Conservation (phyloP, 2,329 filamentous ascomycete genomes). For the Curvularia sp. region DNA sequence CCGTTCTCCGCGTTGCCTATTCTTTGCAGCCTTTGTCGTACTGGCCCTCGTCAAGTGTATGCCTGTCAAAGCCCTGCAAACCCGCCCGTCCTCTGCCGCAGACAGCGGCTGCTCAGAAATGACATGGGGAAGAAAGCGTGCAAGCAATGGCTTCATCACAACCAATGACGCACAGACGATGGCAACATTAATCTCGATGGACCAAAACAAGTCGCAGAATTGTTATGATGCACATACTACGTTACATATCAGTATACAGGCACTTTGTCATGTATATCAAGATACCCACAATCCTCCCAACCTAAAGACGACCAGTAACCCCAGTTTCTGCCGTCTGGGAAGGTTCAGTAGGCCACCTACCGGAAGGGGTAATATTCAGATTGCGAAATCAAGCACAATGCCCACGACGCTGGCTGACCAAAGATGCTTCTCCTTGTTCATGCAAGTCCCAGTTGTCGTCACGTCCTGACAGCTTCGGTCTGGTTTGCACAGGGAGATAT, state of each 20-base stretch:
- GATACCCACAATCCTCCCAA: constrained; percentile 47
- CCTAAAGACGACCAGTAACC: constrained; percentile 45
- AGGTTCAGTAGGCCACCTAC: constrained; percentile 41
- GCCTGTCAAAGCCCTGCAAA: constrained; percentile 25
- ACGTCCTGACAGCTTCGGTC: constrained; percentile 39
- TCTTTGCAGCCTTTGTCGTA: constrained; percentile 17
- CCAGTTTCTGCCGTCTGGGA: constrained; percentile 43
- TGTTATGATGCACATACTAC: constrained; percentile 41
- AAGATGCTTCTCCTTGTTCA: constrained; percentile 36
- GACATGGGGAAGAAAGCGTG: constrained; percentile 45
- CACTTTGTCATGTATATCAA: background rate
- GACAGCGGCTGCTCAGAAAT: constrained; percentile 28
- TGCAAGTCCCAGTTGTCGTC: constrained; percentile 29
- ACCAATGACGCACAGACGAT: constrained; percentile 56
- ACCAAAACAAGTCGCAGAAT: constrained; percentile 41
- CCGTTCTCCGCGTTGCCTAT: constrained; percentile 8
- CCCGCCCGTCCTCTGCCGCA: constrained; percentile 23
- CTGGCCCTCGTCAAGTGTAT: constrained; percentile 14
- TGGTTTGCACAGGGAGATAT: constrained; percentile 41
- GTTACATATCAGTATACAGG: background rate
- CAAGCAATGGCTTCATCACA: constrained; percentile 54
- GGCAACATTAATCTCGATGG: constrained; percentile 53
- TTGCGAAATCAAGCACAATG: constrained; percentile 40
- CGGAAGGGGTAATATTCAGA: constrained; percentile 45
- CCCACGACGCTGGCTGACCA: constrained; percentile 37